Base-by-base conservation (phyloP, 2,329 filamentous ascomycete genomes). In the Colletotrichum neosansevieriae region DNA sequence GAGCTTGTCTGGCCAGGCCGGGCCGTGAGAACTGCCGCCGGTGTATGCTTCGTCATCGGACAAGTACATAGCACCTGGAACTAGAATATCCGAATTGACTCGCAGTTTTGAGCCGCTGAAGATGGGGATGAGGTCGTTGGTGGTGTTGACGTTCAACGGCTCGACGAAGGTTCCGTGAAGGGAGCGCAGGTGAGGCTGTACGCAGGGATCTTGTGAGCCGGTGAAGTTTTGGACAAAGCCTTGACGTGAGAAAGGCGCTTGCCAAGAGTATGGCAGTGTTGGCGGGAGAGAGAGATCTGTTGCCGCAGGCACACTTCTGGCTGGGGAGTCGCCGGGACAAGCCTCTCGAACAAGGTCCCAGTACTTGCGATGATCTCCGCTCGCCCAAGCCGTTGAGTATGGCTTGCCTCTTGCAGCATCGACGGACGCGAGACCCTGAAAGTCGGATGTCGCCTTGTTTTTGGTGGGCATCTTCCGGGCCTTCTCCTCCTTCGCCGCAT, bases 1-100 rank as follows among this genome's bases (percentile, higher is more conserved):
- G 32, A 79, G 78, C 77, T 92, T 92, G 38, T 83, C 76, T 4
- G 81, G 77, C 90, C 90, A 92, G 5, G 80, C 75, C 12, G 85
- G 80, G 50, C 90, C 89, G 64, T 85, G 85, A 9, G 78, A 78
- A 7, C 81, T 75, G 59, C 87, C 84, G 60, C 89, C 89, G 1
- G 83, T 84, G 76, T 91, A 91, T 51, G 86, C 84, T 6, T 82
- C 79, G 73, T 91, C 86, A 9, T 85, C 78, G 17, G 83, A 83
- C 70, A 89, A 85, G 73, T 92, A 92, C 85, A 89, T 89, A 73
- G 86, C 88, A 5, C 87, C 87, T 1, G 88, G 88, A 70, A 90
- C 88, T 34, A 90, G 78, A 61, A 91, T 89, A 73, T 91, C 88
- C 71, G 87, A 89, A 74, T 90, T 90, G 71, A 87, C 82, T 38